These are phyloP conservation scores for Sclerotiophoma versabilis DNA, from an alignment of 2,329 filamentous ascomycete genomes.

Conservation along the genomic window DNA sequence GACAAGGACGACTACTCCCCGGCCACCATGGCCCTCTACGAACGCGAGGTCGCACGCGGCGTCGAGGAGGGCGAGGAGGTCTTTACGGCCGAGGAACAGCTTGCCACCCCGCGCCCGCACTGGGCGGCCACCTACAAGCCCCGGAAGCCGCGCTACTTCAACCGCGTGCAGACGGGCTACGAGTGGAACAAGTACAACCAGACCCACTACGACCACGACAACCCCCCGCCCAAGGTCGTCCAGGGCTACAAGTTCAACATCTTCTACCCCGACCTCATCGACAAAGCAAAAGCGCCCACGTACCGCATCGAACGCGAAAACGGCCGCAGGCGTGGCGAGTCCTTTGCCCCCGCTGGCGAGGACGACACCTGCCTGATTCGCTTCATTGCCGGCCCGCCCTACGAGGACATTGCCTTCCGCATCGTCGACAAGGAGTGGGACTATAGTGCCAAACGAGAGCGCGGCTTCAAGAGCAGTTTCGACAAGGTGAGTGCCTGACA, in stretches of 20 bases:
- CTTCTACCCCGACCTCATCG: constrained; percentile 96
- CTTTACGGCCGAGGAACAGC: constrained; percentile 86
- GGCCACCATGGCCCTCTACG: constrained; percentile 86
- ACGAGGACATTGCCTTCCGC: constrained; percentile 95
- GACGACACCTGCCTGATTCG: constrained; percentile 97
- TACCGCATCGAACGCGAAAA: constrained; percentile 96
- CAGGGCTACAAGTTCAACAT: constrained; percentile 99
- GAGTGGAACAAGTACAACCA: constrained; percentile 99
- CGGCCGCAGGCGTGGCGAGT: constrained; percentile 87
- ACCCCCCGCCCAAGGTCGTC: constrained; percentile 95
- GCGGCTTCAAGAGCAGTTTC: constrained; percentile 95
- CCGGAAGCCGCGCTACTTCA: constrained; percentile 95
- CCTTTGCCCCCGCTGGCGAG: constrained; percentile 90
- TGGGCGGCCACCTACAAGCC: constrained; percentile 88
- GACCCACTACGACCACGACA: constrained; percentile 98
- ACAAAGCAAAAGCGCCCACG: constrained; percentile 91
- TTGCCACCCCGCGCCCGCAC: constrained; percentile 70
- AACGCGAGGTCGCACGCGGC: constrained; percentile 89
- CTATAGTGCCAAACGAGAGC: constrained; percentile 92
- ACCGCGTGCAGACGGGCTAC: constrained; percentile 97
- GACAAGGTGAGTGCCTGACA: constrained; percentile 77
- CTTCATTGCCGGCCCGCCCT: constrained; percentile 93
- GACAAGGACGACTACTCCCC: constrained; percentile 83
- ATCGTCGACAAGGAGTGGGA: constrained; percentile 99
- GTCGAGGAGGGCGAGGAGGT: constrained; percentile 95